Conservation (phyloP, 1,139 yeast genomes). For the Zygoascus meyerae region DNA sequence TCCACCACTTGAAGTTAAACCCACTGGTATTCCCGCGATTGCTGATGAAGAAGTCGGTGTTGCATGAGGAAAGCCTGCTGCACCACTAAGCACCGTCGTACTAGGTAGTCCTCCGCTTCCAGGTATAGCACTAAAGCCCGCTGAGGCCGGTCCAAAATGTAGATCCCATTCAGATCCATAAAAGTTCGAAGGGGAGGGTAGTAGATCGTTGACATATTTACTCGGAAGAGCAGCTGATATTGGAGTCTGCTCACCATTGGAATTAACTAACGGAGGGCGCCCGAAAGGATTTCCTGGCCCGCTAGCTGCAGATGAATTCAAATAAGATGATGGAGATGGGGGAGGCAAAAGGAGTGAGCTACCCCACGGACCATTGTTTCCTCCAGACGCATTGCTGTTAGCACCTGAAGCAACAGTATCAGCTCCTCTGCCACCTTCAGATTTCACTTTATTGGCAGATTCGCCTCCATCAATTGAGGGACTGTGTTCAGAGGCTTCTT, state of each 20-base stretch:
- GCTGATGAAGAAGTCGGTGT: background rate
- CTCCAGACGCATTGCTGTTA: slow-evolving; percentile 6
- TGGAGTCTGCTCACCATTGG: slow-evolving; percentile 37
- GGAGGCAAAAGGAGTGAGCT: slow-evolving; percentile 25
- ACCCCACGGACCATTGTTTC: slow-evolving; percentile 12
- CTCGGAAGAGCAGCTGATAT: slow-evolving; percentile 38
- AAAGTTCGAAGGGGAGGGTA: slow-evolving; percentile 40
- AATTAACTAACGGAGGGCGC: slow-evolving; percentile 25
- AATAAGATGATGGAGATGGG: slow-evolving; percentile 25
- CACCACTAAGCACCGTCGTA: background rate
- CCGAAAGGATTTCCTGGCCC: slow-evolving; percentile 35
- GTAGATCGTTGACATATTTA: slow-evolving; percentile 35
- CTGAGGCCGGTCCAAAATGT: slow-evolving; percentile 23
- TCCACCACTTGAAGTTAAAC: too few species aligned
- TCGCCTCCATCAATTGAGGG: slow-evolving; percentile 1
- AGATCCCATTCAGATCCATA: slow-evolving; percentile 35
- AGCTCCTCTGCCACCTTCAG: slow-evolving; percentile 3
- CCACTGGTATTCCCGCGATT: background rate
- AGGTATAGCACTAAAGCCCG: slow-evolving; percentile 13
- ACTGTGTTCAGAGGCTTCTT: slow-evolving; percentile 3
- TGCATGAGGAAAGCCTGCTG: background rate
- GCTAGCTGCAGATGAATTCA: slow-evolving; percentile 17
- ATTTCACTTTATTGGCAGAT: background rate
- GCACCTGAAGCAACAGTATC: slow-evolving; percentile 12
- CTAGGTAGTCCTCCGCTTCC: slow-evolving; percentile 10